phyloP scores from a whole-genome alignment of 2,329 filamentous ascomycete species.

The Nemania bipapillata region DNA sequence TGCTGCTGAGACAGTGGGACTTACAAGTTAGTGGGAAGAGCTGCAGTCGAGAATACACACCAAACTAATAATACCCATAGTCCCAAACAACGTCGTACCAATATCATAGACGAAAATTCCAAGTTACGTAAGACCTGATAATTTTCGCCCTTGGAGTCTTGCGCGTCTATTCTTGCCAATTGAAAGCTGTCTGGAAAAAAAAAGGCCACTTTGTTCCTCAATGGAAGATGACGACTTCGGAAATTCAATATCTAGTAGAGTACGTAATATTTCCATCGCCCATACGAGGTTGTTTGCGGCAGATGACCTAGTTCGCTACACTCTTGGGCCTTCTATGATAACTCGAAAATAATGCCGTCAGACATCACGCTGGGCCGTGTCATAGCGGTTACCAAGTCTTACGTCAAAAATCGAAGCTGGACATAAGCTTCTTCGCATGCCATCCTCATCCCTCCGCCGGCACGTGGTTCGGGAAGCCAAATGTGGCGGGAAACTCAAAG shows the following conservation, averaged over 20 bases:
- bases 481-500: constrained; percentile 2
- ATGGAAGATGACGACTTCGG: neutral
- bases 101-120: neutral
- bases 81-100: neutral
- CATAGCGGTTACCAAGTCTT: constrained; percentile 9
- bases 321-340: neutral
- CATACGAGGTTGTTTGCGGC: neutral
- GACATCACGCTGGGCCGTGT: neutral
- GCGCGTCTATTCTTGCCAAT: constrained; percentile 8
- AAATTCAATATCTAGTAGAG: constrained; percentile 1
- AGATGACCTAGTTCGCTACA: constrained; percentile 4
- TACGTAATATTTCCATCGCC: constrained; percentile 24
- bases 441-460: neutral
- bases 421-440: neutral
- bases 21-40: constrained; percentile 3
- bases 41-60: neutral
- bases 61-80: neutral
- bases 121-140: constrained; percentile 20
- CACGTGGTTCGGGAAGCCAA: constrained; percentile 2
- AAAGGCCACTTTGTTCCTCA: neutral
- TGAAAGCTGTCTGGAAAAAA: neutral
- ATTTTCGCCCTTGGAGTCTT: constrained; percentile 8
- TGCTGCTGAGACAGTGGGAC: constrained; percentile 16
- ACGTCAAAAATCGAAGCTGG: constrained; percentile 24
- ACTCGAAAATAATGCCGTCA: constrained; percentile 26